Percentiles rank a stretch among this genome's conserved stretches.
Conservation (phyloP, 257 asterid genomes). For the Gentiana macrophylla region DNA sequence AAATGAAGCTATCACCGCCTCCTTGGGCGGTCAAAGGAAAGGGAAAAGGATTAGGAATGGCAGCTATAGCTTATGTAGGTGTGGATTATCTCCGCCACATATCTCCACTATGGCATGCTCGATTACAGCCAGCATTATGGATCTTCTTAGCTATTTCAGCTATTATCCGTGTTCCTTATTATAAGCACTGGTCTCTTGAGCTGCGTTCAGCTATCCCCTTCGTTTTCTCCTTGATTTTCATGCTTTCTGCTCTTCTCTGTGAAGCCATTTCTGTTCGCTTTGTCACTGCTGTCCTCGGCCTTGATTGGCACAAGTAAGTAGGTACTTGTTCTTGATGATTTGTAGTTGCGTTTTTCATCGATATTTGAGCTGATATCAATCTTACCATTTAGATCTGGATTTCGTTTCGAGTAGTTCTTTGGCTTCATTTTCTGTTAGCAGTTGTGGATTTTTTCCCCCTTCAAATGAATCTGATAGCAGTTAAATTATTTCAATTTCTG, state of each 20-base stretch:
- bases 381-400: background rate
- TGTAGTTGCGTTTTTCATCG: background rate
- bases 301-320: slow-evolving; percentile 90
- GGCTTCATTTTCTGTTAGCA: background rate
- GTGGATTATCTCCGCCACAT: slow-evolving; percentile 81
- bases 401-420: slow-evolving; percentile 1
- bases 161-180: slow-evolving; percentile 57
- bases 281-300: slow-evolving; percentile 92
- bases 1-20: slow-evolving; percentile 28
- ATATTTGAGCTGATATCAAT: background rate
- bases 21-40: slow-evolving; percentile 16
- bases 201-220: slow-evolving; percentile 77
- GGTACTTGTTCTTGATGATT: background rate
- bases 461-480: background rate
- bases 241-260: slow-evolving; percentile 74
- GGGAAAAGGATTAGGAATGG: slow-evolving; percentile 59
- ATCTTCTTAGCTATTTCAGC: slow-evolving; percentile 51
- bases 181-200: slow-evolving; percentile 86
- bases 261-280: slow-evolving; percentile 90
- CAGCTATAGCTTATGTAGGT: slow-evolving; percentile 65
- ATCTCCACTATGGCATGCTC: slow-evolving; percentile 84
- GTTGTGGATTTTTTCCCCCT: background rate
- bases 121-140: slow-evolving; percentile 82
- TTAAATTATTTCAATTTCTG: background rate
- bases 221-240: slow-evolving; percentile 51